Evolutionary conservation across 352 stramenopile species (phyloP).

Genomic region (Globisporangium alternatum): DNA sequence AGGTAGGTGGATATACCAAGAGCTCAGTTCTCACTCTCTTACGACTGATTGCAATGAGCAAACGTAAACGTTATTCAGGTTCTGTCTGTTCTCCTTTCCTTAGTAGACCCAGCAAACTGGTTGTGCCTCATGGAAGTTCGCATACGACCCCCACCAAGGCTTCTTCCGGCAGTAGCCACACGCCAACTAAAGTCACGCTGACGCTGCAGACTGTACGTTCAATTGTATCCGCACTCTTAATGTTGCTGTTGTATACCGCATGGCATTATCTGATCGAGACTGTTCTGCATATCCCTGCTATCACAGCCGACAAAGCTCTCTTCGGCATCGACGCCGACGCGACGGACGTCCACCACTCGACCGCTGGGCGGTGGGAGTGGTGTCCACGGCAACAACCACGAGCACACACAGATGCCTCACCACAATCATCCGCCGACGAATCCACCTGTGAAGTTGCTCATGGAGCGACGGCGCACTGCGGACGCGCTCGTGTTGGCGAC

Average conservation of each 20-base stretch:
- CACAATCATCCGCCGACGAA: conserved; percentile 31
- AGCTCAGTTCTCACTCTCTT: not conserved
- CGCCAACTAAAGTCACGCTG: conserved; percentile 16
- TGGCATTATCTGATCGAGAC: not conserved
- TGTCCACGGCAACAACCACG: conserved; percentile 11
- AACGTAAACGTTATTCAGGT: conserved; percentile 1
- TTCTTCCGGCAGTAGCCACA: not conserved
- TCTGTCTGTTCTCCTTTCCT: not conserved
- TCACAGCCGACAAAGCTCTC: conserved; percentile 4
- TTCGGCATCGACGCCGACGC: not conserved
- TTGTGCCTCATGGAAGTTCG: not conserved
- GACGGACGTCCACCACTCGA: not conserved
- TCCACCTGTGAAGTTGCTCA: conserved; percentile 59
- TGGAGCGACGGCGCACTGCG: conserved; percentile 37
- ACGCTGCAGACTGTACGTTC: conserved; percentile 17
- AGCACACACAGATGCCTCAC: not conserved
- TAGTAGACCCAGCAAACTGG: not conserved
- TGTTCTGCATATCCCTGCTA: not conserved
- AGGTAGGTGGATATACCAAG: not conserved
- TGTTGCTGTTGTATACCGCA: not conserved
- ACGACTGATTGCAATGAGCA: not conserved
- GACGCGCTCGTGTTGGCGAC: conserved; percentile 16
- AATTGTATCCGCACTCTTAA: too few relatives aligned
- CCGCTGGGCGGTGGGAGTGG: not conserved
- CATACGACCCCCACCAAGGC: conserved; percentile 1